These are phyloP conservation scores for Calonectria hawksworthii DNA, from an alignment of 2,329 filamentous ascomycete genomes.

Conservation along the genomic window DNA sequence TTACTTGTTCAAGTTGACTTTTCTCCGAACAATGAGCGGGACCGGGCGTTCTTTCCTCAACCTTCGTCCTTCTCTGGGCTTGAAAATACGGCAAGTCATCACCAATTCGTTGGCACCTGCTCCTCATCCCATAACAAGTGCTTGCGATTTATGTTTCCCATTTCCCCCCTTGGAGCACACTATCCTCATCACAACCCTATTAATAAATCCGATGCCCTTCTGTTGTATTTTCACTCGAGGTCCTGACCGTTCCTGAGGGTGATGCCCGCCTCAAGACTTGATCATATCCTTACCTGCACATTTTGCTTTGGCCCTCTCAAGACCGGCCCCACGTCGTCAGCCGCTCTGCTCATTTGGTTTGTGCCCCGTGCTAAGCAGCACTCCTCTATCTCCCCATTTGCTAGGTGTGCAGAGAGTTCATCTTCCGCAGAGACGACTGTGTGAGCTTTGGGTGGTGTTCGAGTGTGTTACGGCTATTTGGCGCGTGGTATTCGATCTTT, in stretches of 20 bases:
- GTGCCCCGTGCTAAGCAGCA: conserved; percentile 60
- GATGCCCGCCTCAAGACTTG: conserved; percentile 30
- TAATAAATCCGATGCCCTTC: not conserved
- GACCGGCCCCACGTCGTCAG: conserved; percentile 59
- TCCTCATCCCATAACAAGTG: not conserved
- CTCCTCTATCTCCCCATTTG: conserved; percentile 68
- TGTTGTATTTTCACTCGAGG: not conserved
- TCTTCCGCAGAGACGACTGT: conserved; percentile 67
- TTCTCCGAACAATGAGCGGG: not conserved
- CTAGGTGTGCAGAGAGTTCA: conserved; percentile 70
- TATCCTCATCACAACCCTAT: not conserved
- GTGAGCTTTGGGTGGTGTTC: conserved; percentile 72
- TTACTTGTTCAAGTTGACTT: conserved; percentile 31
- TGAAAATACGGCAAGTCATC: not conserved
- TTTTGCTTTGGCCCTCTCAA: conserved; percentile 64
- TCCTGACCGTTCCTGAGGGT: not conserved
- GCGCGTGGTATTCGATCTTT: conserved; percentile 61
- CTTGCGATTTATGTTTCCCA: not conserved
- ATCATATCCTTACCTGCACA: conserved; percentile 64
- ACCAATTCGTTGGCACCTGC: not conserved
- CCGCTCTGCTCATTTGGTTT: conserved; percentile 63
- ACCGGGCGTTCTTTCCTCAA: not conserved
- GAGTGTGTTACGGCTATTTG: conserved; percentile 68
- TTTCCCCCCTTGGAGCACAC: not conserved
- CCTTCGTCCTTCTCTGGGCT: not conserved